A percentile compares a stretch with the other conserved stretches of the same genome.
Evolutionary conservation across 75 land plant genomes (phyloP).

Genomic region (Pinus taeda): DNA sequence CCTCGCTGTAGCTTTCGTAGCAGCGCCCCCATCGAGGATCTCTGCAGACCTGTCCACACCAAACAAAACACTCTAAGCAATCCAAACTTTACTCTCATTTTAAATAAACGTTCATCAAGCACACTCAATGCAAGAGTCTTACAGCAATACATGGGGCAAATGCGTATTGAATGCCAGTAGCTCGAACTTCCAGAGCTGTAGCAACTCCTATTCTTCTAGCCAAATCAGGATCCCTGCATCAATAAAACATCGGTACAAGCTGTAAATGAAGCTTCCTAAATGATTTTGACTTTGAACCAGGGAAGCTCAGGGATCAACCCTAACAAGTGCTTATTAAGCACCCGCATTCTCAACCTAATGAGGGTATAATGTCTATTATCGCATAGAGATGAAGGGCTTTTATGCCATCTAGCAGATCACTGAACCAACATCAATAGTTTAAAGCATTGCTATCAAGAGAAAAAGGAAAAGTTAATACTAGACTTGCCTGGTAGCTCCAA

Average conservation of each 20-base stretch:
- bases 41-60: slow-evolving; percentile 61
- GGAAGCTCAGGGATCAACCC: too few relatives aligned
- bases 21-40: slow-evolving; percentile 93
- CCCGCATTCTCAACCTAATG: too few relatives aligned
- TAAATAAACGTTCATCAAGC: not conserved
- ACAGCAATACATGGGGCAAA: slow-evolving; percentile 83
- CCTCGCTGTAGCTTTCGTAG: slow-evolving; percentile 90
- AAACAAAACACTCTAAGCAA: not conserved
- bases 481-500: slow-evolving; percentile 39
- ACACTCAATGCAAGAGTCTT: slow-evolving; percentile 11
- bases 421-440: not conserved
- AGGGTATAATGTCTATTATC: too few relatives aligned
- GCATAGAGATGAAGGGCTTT: too few relatives aligned
- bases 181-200: slow-evolving; percentile 67
- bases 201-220: slow-evolving; percentile 57
- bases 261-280: too few relatives aligned
- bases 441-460: not conserved
- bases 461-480: too few relatives aligned
- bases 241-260: too few relatives aligned
- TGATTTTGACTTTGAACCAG: too few relatives aligned
- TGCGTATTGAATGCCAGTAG: slow-evolving; percentile 60
- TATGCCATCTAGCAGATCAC: not conserved
- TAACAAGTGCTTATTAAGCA: too few relatives aligned
- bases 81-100: not conserved
- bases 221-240: slow-evolving; percentile 4